Conservation (phyloP, 164 flowering plant genomes). For the Hamamelis virginiana region DNA sequence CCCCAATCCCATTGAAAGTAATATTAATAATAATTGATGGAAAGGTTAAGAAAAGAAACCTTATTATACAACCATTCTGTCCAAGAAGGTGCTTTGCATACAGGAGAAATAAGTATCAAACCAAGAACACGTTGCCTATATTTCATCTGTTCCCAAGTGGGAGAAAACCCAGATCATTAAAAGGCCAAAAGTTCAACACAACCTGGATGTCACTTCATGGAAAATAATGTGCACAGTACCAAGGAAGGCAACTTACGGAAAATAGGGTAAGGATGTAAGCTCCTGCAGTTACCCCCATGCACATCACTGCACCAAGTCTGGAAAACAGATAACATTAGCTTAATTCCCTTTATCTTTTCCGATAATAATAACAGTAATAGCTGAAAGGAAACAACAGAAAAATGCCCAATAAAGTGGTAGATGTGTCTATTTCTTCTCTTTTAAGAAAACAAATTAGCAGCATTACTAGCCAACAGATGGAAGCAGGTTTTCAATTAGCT, state of each 20-base stretch:
- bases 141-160: constrained; percentile 29
- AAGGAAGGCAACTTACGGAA: constrained; percentile 34
- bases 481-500: too few relatives aligned
- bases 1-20: neutral
- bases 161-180: neutral
- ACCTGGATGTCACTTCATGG: neutral
- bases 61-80: constrained; percentile 49
- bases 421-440: neutral
- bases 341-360: neutral
- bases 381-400: neutral
- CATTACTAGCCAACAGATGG: neutral
- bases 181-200: constrained; percentile 1
- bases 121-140: constrained; percentile 42
- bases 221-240: neutral
- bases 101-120: constrained; percentile 45
- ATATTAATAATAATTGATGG: too few relatives aligned
- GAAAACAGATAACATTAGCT: neutral
- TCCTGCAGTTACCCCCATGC: constrained; percentile 52
- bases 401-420: neutral
- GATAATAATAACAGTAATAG: neutral
- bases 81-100: constrained; percentile 47
- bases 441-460: neutral
- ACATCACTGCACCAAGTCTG: constrained; percentile 47
- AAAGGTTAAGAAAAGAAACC: constrained; percentile 22
- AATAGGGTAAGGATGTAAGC: constrained; percentile 50